Base-by-base conservation (phyloP, 352 stramenopile species). In the Phytophthora hybrid region DNA sequence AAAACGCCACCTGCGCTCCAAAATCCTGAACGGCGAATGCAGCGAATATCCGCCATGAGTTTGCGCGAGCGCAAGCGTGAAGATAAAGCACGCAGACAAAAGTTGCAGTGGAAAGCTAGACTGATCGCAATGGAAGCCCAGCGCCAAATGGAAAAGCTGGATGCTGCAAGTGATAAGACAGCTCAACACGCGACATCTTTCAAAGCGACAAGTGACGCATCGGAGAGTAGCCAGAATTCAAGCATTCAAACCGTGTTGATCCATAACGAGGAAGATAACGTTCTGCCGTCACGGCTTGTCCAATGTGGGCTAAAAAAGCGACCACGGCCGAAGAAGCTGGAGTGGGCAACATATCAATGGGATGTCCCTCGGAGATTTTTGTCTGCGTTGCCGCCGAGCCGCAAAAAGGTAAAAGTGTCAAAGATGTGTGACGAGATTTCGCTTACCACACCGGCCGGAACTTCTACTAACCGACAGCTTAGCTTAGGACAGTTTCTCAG, bases 91-190 rank as follows among this genome's bases (percentile, higher is more conserved):
- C 76, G 69, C 4, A 68, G 68, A 73, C 70, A 80, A 19, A 77
- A 66, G 8, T 61, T 90, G 16, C 81, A 81, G 13, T 80, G 75
- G 80, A 84, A 84, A 53, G 79, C 81, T 13, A 74, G 85, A 18
- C 52, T 91, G 21, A 84, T 92, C 21, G 81, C 85, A 37, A 92
- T 91, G 83, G 78, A 91, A 59, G 72, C 71, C 10, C 72, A 78
- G 13, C 76, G 88, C 18, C 82, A 90, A 41, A 68, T 76, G 31
- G 68, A 80, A 4, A 70, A 51, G 10, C 21, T 39, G 39, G 26
- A 47, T 32, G 18, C 57, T 31, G 21, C 73, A 55, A 19, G 14
- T 34, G n/a, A 44, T 16, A 56, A 58, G 1, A 14, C 29, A 59
- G 19, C 6, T 47, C 32, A 41, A 2, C 47, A 23, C 10, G n/a